Conservation (phyloP, 306 rosid genomes). For the Citrullus amarus region DNA sequence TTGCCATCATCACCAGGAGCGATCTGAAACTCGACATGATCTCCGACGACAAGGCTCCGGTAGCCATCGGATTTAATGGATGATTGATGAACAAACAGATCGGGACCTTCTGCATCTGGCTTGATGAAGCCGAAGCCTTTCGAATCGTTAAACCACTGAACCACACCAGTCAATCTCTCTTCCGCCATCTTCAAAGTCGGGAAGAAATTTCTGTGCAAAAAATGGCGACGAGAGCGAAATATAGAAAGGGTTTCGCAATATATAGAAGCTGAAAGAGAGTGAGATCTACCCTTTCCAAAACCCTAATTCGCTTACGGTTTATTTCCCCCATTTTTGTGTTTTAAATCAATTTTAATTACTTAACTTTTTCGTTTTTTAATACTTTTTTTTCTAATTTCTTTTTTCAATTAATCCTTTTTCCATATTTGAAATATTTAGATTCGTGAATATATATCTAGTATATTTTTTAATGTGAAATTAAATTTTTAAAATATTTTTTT, state of each 20-base stretch:
- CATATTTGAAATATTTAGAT: too few relatives aligned
- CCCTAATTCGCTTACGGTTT: conserved; percentile 1
- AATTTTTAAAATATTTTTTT: too few relatives aligned
- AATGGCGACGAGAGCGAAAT: not conserved
- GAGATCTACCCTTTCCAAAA: not conserved
- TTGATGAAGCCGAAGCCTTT: conserved; percentile 85
- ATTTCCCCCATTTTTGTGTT: not conserved
- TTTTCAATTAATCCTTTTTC: too few relatives aligned
- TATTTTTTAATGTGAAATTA: too few relatives aligned
- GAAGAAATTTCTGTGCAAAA: not conserved
- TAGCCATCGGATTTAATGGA: conserved; percentile 76
- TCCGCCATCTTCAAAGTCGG: conserved; percentile 42
- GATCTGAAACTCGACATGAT: conserved; percentile 56
- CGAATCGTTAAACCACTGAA: conserved; percentile 61
- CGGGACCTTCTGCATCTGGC: conserved; percentile 66
- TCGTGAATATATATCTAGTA: too few relatives aligned
- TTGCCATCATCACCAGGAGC: conserved; percentile 48
- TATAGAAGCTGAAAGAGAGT: conserved; percentile 3
- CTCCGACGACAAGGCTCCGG: conserved; percentile 56
- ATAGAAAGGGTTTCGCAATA: not conserved
- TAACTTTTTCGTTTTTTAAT: not conserved
- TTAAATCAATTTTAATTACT: not conserved
- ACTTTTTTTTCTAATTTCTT: too few relatives aligned
- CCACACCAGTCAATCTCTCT: conserved; percentile 63
- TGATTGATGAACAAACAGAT: conserved; percentile 81